These are phyloP conservation scores for Paramecium biaurelia DNA, from an alignment of 73 alveolate genomes.

Conservation along the genomic window DNA sequence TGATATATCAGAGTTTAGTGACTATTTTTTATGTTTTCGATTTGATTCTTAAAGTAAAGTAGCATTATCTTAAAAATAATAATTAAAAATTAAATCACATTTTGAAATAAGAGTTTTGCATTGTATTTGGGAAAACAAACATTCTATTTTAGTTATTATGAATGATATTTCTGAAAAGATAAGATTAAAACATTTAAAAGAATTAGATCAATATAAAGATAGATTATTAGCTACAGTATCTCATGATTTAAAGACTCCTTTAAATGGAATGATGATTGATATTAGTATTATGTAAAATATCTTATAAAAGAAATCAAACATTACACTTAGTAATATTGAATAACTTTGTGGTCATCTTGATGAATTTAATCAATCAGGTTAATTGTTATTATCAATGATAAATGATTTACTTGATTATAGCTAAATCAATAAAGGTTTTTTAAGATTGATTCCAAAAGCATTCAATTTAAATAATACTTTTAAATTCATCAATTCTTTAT, in stretches of 20 bases:
- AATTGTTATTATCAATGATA: conserved; percentile 47
- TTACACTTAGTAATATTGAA: neutral
- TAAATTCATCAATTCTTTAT: neutral
- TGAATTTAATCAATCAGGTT: conserved; percentile 44
- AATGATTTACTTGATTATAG: conserved; percentile 63
- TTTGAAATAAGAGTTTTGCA: conserved; percentile 12
- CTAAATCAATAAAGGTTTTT: neutral
- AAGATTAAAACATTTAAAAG: conserved; percentile 59
- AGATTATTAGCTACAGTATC: conserved; percentile 57
- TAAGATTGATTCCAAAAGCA: neutral
- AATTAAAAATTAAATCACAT: neutral
- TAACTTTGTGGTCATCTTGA: neutral
- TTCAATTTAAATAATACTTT: neutral
- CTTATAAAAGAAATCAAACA: neutral
- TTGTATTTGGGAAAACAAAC: conserved; percentile 40
- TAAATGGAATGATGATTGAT: conserved; percentile 55
- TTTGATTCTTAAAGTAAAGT: neutral
- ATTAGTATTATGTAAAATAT: neutral
- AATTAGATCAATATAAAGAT: conserved; percentile 57
- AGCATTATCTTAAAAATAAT: neutral
- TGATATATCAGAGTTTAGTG: neutral
- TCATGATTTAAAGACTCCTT: conserved; percentile 62
- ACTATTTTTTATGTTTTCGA: conserved; percentile 4
- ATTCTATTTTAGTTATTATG: conserved; percentile 28
- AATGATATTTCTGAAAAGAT: conserved; percentile 64